Percentiles rank a stretch among this genome's conserved stretches.
Conservation (phyloP, 2,329 filamentous ascomycete species). For the Colletotrichum cuscutae region DNA sequence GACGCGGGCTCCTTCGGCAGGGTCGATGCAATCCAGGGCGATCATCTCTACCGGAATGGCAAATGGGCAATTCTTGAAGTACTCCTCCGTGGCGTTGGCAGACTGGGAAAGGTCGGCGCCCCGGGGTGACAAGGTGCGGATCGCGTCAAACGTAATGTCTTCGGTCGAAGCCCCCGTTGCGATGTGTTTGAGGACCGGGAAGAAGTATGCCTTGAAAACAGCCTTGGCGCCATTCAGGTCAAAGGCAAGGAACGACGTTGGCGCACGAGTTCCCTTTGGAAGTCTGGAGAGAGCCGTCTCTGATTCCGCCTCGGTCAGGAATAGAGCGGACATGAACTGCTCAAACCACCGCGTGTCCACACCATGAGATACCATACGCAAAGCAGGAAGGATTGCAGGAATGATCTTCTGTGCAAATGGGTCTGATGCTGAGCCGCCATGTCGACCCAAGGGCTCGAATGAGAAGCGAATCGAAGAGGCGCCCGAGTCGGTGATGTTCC, state of each 20-base stretch:
- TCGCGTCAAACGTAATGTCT: conserved; percentile 36
- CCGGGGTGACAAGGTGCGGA: conserved; percentile 37
- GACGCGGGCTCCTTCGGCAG: conserved; percentile 39
- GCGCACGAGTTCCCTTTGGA: conserved; percentile 36
- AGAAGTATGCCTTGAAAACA: conserved; percentile 41
- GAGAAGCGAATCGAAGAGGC: conserved; percentile 32
- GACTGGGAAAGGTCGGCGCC: conserved; percentile 35
- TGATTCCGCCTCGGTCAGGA: conserved; percentile 36
- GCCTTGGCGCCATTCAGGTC: conserved; percentile 38
- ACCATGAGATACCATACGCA: conserved; percentile 16
- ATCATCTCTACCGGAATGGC: conserved; percentile 40
- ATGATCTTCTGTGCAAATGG: conserved; percentile 35
- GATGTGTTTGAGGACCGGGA: conserved; percentile 40
- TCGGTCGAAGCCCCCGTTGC: conserved; percentile 38
- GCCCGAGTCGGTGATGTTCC: conserved; percentile 35
- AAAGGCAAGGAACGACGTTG: conserved; percentile 40
- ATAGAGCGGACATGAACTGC: conserved; percentile 37
- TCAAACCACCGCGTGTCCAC: conserved; percentile 38
- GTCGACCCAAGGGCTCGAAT: conserved; percentile 35
- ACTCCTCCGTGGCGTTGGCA: conserved; percentile 36
- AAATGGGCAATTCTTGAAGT: conserved; percentile 35
- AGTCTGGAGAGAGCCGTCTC: conserved; percentile 26
- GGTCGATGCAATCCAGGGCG: conserved; percentile 41
- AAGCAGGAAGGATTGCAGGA: conserved; percentile 27
- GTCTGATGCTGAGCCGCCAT: conserved; percentile 22